Conservation (phyloP, 768 basidiomycete genomes). For the Mycena sanguinolenta region DNA sequence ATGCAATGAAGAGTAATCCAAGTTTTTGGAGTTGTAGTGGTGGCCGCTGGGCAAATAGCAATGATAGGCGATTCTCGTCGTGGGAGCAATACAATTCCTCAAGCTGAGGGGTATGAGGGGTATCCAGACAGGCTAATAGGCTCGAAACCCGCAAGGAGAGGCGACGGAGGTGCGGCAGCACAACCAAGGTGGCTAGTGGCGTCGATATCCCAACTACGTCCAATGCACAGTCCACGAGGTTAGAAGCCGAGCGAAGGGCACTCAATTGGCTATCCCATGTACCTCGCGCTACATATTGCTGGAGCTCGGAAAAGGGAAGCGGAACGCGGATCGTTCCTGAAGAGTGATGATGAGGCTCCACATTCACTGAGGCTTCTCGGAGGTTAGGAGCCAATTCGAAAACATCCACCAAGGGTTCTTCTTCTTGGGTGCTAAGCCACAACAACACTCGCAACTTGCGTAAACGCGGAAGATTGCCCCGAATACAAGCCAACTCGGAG, state of each 20-base stretch:
- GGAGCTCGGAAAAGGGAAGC: conserved; percentile 12
- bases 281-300: neutral
- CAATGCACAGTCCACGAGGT: conserved; percentile 18
- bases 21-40: conserved; percentile 9
- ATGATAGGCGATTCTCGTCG: neutral
- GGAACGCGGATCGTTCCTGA: neutral
- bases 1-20: neutral
- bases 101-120: conserved; percentile 5
- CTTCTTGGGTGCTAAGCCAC: neutral
- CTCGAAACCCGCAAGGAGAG: neutral
- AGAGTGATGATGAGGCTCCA: neutral
- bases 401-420: neutral
- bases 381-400: conserved; percentile 6
- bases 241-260: neutral
- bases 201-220: neutral
- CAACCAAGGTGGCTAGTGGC: neutral
- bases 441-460: neutral
- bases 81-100: conserved; percentile 18
- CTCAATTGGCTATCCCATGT: neutral
- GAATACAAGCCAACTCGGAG: neutral
- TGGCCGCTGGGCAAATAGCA: neutral
- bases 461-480: conserved; percentile 8
- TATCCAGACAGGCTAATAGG: conserved; percentile 9
- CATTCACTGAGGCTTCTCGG: neutral
- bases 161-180: conserved; percentile 12